phyloP scores from a whole-genome alignment of 2,329 filamentous ascomycete species.

The Neopestalotiopsis rosae region DNA sequence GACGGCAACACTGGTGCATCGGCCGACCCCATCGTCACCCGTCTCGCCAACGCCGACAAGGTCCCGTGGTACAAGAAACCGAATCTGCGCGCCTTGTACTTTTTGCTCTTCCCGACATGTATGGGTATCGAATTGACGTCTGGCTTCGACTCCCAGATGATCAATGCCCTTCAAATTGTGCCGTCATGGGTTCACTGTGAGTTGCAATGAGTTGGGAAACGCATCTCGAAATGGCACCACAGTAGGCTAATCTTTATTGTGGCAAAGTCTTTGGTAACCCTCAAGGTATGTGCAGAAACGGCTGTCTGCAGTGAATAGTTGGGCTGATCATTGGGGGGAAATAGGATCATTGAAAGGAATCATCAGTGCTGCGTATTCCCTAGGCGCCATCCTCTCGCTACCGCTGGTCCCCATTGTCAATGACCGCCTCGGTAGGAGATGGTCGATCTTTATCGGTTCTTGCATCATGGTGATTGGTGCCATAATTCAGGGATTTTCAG shows the following conservation, averaged over 20 bases:
- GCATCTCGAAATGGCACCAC: not conserved
- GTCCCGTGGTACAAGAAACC: constrained; percentile 62
- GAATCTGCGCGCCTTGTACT: constrained; percentile 61
- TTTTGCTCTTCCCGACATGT: constrained; percentile 63
- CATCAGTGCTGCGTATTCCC: constrained; percentile 62
- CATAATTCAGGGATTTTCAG: constrained; percentile 57
- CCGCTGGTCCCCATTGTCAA: constrained; percentile 63
- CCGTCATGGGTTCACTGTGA: constrained; percentile 41
- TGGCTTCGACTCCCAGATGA: constrained; percentile 52
- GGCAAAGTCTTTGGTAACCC: constrained; percentile 28
- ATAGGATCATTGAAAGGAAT: constrained; percentile 54
- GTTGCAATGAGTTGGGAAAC: constrained; percentile 18
- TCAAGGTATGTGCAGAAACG: constrained; percentile 41
- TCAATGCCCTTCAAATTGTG: constrained; percentile 50
- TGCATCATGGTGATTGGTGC: constrained; percentile 59
- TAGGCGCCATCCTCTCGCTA: constrained; percentile 63
- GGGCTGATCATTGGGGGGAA: constrained; percentile 30
- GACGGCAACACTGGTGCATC: constrained; percentile 29
- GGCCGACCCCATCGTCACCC: constrained; percentile 43
- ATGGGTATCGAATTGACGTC: constrained; percentile 64
- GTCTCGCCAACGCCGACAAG: constrained; percentile 44
- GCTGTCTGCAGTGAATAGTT: constrained; percentile 26
- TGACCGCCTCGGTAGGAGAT: constrained; percentile 59
- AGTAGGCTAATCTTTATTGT: constrained; percentile 19
- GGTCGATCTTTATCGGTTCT: constrained; percentile 61